Conservation (phyloP, 768 basidiomycete genomes). For the Tephrocybe sp. region DNA sequence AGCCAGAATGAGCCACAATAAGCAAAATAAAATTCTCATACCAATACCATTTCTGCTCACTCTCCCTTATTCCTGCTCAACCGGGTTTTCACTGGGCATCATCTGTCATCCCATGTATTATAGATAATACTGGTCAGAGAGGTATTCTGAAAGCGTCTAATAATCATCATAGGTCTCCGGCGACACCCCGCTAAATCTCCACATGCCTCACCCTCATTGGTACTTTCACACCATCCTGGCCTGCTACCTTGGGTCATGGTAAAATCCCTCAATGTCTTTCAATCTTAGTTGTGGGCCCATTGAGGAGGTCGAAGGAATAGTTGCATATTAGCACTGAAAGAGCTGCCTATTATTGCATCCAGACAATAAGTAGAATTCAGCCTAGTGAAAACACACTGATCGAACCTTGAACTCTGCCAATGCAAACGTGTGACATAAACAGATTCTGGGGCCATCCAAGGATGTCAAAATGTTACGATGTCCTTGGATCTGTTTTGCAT, state of each 20-base stretch:
- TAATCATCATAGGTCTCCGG: too few relatives aligned
- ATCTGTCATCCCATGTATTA: too few relatives aligned
- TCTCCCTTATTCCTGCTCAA: too few relatives aligned
- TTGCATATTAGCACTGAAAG: constrained; percentile 44
- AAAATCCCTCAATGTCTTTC: constrained; percentile 34
- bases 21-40: too few relatives aligned
- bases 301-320: constrained; percentile 38
- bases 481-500: constrained; percentile 44
- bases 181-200: too few relatives aligned
- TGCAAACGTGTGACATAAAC: constrained; percentile 50
- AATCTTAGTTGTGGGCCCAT: constrained; percentile 39
- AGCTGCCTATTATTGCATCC: constrained; percentile 31
- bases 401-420: constrained; percentile 42
- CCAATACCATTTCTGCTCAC: too few relatives aligned
- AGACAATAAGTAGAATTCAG: not conserved
- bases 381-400: not conserved
- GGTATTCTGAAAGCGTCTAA: too few relatives aligned
- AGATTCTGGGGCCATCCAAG: constrained; percentile 50
- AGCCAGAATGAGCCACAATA: too few relatives aligned
- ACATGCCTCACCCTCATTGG: constrained; percentile 35
- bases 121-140: too few relatives aligned
- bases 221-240: constrained; percentile 31
- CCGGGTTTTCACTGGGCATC: too few relatives aligned
- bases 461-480: constrained; percentile 53
- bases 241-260: constrained; percentile 39